These are phyloP conservation scores for Aspergillus coremiiformis DNA, from an alignment of 495 filamentous ascomycete species.

Conservation along the genomic window DNA sequence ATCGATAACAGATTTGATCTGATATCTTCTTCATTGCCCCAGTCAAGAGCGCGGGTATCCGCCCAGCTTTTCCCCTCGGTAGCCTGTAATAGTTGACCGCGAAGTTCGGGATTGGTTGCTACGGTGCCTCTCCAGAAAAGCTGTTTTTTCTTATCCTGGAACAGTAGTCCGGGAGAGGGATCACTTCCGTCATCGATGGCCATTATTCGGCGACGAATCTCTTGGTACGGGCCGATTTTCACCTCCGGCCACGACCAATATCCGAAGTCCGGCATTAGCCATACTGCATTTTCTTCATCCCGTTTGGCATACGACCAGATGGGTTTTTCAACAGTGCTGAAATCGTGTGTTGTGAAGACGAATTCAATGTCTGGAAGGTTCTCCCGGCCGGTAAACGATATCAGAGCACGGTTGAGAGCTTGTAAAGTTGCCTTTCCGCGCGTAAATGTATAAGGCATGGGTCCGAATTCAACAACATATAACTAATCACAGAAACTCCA, in stretches of 20 bases:
- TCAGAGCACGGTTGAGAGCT: too few relatives aligned
- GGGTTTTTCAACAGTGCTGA: conserved; percentile 32
- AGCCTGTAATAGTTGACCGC: conserved; percentile 29
- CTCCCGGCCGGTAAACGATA: too few relatives aligned
- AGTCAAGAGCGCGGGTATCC: conserved; percentile 33
- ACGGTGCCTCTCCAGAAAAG: conserved; percentile 54
- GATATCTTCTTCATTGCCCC: conserved; percentile 21
- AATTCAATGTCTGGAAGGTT: too few relatives aligned
- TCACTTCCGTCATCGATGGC: too few relatives aligned
- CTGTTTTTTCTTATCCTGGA: conserved; percentile 36
- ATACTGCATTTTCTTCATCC: conserved; percentile 34
- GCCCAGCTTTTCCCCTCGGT: conserved; percentile 33
- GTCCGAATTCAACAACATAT: too few relatives aligned
- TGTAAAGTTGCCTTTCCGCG: too few relatives aligned
- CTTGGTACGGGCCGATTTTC: conserved; percentile 41
- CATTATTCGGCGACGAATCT: conserved; percentile 32
- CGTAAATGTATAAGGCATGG: too few relatives aligned
- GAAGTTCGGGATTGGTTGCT: conserved; percentile 18
- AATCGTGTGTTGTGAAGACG: conserved; percentile 33
- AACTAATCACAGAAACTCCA: too few relatives aligned
- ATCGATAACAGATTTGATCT: conserved; percentile 28
- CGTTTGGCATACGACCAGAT: too few relatives aligned
- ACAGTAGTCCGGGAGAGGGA: conserved; percentile 20
- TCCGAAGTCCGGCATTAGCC: conserved; percentile 63
- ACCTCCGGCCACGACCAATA: conserved; percentile 55